A percentile compares a stretch with the other conserved stretches of the same genome.
These are phyloP conservation scores for Hanseniaspora uvarum DNA, from an alignment of 1,139 yeast genomes.

Conservation along the genomic window DNA sequence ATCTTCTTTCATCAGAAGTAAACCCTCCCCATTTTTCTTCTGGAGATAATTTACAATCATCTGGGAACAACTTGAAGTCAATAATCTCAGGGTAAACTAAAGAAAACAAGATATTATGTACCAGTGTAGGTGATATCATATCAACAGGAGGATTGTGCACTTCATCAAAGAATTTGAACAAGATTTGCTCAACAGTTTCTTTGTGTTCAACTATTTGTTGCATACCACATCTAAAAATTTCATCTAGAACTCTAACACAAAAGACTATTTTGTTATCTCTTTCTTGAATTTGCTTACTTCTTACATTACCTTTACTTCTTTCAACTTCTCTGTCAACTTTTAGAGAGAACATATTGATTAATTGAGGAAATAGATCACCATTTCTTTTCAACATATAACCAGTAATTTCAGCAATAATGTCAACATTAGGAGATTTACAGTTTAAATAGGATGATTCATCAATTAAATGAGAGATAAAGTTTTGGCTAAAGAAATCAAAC, in stretches of 20 bases:
- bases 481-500: constrained; percentile 33
- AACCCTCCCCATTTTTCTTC: constrained; percentile 65
- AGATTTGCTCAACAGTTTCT: constrained; percentile 42
- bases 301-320: constrained; percentile 75
- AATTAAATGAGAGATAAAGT: constrained; percentile 49
- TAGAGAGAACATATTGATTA: constrained; percentile 25
- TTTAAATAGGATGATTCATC: constrained; percentile 53
- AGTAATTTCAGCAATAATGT: constrained; percentile 47
- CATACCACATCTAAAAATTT: constrained; percentile 59
- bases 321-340: constrained; percentile 56
- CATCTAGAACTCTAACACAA: constrained; percentile 61
- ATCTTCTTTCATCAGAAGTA: constrained; percentile 43
- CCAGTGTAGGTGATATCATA: constrained; percentile 37
- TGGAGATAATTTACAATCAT: constrained; percentile 32
- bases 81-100: constrained; percentile 49
- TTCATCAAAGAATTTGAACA: constrained; percentile 45
- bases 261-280: constrained; percentile 71
- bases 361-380: constrained; percentile 32
- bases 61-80: constrained; percentile 46
- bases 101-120: constrained; percentile 59
- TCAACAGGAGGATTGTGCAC: constrained; percentile 60
- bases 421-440: constrained; percentile 29
- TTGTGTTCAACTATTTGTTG: constrained; percentile 37
- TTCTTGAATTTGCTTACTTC: constrained; percentile 60
- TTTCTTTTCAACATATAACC: constrained; percentile 59